Percentiles rank a stretch among this genome's conserved stretches.
Conservation (phyloP, 257 asterid species). For the Misopates orontium region DNA sequence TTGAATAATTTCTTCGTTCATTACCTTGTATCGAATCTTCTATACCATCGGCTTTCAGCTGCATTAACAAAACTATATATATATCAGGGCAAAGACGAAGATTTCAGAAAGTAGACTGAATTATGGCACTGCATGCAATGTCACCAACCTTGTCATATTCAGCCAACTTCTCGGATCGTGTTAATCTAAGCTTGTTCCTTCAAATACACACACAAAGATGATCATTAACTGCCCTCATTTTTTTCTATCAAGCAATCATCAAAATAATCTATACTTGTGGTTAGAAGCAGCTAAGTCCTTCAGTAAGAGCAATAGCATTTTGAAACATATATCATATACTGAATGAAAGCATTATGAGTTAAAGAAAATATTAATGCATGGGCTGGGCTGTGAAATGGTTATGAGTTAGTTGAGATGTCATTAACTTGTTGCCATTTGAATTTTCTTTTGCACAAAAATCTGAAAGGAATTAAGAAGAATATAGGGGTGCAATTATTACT, state of each 20-base stretch:
- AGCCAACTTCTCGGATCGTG: constrained; percentile 73
- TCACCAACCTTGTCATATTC: constrained; percentile 85
- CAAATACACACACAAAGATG: constrained; percentile 25
- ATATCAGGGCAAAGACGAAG: constrained; percentile 16
- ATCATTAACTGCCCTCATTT: neutral
- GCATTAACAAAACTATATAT: constrained; percentile 25
- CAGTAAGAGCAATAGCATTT: constrained; percentile 6
- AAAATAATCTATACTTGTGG: constrained; percentile 10
- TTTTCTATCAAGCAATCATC: constrained; percentile 3
- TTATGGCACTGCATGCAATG: neutral
- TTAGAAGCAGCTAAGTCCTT: constrained; percentile 23
- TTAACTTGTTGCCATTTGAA: no score
- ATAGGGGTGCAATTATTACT: no score
- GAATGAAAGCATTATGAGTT: no score
- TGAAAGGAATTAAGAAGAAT: no score
- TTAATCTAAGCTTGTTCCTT: constrained; percentile 89
- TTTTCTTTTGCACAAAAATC: no score
- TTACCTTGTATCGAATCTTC: constrained; percentile 75
- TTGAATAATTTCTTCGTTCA: constrained; percentile 81
- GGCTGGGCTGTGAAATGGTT: no score
- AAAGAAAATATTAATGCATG: no score
- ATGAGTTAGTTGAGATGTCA: no score
- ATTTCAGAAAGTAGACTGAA: constrained; percentile 11
- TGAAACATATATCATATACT: constrained; percentile 12
- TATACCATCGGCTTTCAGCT: constrained; percentile 71